Conservation (phyloP, 768 basidiomycete species). For the Collybia sp. region DNA sequence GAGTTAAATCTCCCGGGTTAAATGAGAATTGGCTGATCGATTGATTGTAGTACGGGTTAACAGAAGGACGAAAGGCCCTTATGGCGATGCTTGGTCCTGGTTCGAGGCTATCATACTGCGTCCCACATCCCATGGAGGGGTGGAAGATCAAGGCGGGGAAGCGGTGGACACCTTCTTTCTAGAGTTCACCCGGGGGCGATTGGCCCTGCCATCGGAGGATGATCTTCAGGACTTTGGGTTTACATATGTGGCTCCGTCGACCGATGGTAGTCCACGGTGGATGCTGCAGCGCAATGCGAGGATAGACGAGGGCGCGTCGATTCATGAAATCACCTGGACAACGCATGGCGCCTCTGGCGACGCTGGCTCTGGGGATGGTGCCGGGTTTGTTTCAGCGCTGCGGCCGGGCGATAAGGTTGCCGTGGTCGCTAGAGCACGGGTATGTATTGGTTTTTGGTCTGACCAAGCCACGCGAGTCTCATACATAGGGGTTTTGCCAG, state of each 20-base stretch:
- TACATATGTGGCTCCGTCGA: neutral
- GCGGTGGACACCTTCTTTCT: too few species aligned
- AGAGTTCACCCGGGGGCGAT: too few species aligned
- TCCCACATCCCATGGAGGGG: neutral
- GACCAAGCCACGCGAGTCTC: too few species aligned
- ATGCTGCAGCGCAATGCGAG: constrained; percentile 22
- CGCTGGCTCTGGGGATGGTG: constrained; percentile 8
- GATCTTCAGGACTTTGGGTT: too few species aligned
- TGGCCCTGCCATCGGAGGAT: too few species aligned
- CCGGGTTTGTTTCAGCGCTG: constrained; percentile 15
- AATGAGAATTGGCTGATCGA: too few species aligned
- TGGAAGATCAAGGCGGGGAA: neutral
- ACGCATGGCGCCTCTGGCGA: too few species aligned
- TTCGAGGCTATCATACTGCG: constrained; percentile 27
- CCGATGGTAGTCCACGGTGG: constrained; percentile 9
- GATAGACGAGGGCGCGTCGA: constrained; percentile 9
- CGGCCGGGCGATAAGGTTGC: constrained; percentile 15
- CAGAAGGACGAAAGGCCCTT: too few species aligned
- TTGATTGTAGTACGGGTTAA: too few species aligned
- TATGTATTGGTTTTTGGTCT: too few species aligned
- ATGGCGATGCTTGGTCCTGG: constrained; percentile 26
- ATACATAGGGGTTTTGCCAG: too few species aligned
- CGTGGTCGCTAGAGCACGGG: constrained; percentile 23
- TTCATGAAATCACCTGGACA: constrained; percentile 20
- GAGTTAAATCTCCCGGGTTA: too few species aligned